Conservation (phyloP, 257 asterid genomes). For the Capsicum chinense region DNA sequence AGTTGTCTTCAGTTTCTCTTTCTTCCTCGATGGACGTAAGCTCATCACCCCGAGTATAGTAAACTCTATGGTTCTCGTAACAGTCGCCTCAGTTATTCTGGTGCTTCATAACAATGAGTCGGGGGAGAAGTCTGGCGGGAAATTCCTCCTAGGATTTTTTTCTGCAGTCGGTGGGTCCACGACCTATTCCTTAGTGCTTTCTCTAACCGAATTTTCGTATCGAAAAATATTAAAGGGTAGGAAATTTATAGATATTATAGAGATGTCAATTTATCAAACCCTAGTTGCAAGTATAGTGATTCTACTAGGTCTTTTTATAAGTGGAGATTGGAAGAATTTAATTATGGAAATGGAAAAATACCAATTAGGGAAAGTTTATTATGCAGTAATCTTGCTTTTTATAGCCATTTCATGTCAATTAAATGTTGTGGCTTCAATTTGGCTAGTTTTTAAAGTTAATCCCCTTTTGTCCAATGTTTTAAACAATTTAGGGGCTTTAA, state of each 20-base stretch:
- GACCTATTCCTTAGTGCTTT: slow-evolving; percentile 40
- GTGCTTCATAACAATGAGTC: slow-evolving; percentile 54
- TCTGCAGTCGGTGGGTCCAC: slow-evolving; percentile 48
- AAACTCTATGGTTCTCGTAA: slow-evolving; percentile 53
- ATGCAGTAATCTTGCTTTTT: slow-evolving; percentile 56
- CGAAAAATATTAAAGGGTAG: slow-evolving; percentile 47
- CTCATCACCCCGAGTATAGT: slow-evolving; percentile 46
- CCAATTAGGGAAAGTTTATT: slow-evolving; percentile 51
- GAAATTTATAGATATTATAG: slow-evolving; percentile 42
- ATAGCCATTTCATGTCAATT: slow-evolving; percentile 70
- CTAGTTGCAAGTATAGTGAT: slow-evolving; percentile 47
- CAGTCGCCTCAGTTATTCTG: slow-evolving; percentile 51
- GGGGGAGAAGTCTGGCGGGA: slow-evolving; percentile 15
- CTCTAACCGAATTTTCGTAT: slow-evolving; percentile 46
- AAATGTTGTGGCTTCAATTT: slow-evolving; percentile 49
- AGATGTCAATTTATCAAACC: slow-evolving; percentile 47
- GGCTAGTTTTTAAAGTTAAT: slow-evolving; percentile 60
- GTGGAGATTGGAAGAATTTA: slow-evolving; percentile 66
- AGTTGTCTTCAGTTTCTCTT: background rate
- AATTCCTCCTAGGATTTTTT: slow-evolving; percentile 35
- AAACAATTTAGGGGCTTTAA: slow-evolving; percentile 62
- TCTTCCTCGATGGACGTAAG: slow-evolving; percentile 48
- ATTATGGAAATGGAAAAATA: slow-evolving; percentile 54
- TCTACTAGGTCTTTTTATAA: slow-evolving; percentile 51
- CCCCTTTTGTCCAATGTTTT: slow-evolving; percentile 70